Conservation (phyloP, 192 early-diverging fungal genomes). For the Powellomyces hirtus region DNA sequence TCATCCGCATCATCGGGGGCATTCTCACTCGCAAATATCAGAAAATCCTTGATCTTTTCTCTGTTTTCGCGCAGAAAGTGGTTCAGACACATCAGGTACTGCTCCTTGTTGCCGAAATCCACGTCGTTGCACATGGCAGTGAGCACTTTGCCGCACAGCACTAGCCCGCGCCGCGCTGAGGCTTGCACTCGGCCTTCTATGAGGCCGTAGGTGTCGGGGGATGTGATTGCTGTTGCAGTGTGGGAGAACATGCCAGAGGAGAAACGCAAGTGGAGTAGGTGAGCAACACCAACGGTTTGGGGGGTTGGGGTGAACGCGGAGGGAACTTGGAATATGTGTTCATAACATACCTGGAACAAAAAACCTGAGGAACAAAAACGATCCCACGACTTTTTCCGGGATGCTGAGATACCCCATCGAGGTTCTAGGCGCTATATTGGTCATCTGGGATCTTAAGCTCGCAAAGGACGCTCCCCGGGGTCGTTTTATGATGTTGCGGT, state of each 20-base stretch:
- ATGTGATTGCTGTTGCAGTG: slow-evolving; percentile 50
- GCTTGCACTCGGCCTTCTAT: slow-evolving; percentile 40
- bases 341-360: slow-evolving; percentile 51
- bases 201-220: slow-evolving; percentile 51
- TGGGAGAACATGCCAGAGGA: too few relatives aligned
- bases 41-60: slow-evolving; percentile 44
- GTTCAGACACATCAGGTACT: slow-evolving; percentile 51
- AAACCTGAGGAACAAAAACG: slow-evolving; percentile 60
- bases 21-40: slow-evolving; percentile 25
- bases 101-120: slow-evolving; percentile 61
- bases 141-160: slow-evolving; percentile 58
- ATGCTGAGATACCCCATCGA: slow-evolving; percentile 53
- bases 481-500: too few relatives aligned
- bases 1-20: too few relatives aligned
- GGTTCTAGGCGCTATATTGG: slow-evolving; percentile 19
- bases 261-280: too few relatives aligned
- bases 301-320: too few relatives aligned
- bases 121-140: slow-evolving; percentile 61
- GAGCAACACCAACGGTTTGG: too few relatives aligned
- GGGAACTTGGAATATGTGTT: too few relatives aligned
- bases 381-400: slow-evolving; percentile 66
- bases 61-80: slow-evolving; percentile 45
- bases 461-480: not conserved
- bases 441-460: not conserved
- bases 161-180: slow-evolving; percentile 43